Evolutionary conservation across 352 stramenopile genomes (phyloP).

Genomic region (Phytophthora ramorum): DNA sequence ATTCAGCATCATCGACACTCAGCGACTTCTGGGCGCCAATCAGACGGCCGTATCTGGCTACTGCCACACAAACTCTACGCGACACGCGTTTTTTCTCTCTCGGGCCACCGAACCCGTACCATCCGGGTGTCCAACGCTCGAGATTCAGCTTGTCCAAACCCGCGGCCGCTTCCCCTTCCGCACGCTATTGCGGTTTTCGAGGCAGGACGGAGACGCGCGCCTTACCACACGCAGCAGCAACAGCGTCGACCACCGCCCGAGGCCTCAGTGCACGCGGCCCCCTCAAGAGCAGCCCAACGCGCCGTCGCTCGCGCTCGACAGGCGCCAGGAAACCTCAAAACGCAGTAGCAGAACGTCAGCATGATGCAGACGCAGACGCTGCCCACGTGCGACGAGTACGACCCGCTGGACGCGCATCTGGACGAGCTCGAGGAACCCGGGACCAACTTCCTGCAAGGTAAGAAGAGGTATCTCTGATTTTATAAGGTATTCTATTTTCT

Average conservation of each 20-base stretch:
- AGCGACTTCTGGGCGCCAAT: not conserved
- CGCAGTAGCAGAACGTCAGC: not conserved
- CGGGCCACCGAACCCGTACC: not conserved
- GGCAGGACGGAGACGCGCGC: conserved; percentile 11
- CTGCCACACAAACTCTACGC: not conserved
- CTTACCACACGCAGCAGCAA: not conserved
- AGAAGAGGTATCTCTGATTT: not conserved
- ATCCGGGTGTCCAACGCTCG: conserved; percentile 21
- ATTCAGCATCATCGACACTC: not conserved
- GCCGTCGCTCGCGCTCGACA: not conserved
- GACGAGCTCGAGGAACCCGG: conserved; percentile 77
- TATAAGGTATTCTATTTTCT: conserved; percentile 10
- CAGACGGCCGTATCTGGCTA: not conserved
- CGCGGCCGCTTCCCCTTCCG: conserved; percentile 12
- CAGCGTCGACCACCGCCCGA: not conserved
- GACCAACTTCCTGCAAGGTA: conserved; percentile 73
- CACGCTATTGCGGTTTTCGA: conserved; percentile 35
- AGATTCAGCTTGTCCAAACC: conserved; percentile 54
- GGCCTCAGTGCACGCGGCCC: conserved; percentile 8
- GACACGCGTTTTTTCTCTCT: conserved; percentile 7
- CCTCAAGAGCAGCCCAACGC: conserved; percentile 3
- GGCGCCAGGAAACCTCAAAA: not conserved
- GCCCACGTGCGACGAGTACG: conserved; percentile 67
- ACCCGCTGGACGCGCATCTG: conserved; percentile 73
- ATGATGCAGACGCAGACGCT: conserved; percentile 66